phyloP scores from a whole-genome alignment of 2,329 filamentous ascomycete species.

The Xylariales sp. region DNA sequence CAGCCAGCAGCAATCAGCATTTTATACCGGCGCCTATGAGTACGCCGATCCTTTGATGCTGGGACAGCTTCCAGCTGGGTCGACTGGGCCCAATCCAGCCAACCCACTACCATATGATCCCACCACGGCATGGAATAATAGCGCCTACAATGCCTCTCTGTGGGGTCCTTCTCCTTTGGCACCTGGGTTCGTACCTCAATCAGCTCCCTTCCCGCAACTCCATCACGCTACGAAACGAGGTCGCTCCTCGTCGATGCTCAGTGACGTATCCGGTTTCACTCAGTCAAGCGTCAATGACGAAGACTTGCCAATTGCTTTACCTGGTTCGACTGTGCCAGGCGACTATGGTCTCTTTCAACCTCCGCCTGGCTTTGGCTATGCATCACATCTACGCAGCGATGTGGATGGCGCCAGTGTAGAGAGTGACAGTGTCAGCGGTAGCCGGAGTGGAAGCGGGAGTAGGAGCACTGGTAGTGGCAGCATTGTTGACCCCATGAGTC shows the following conservation, averaged over 20 bases:
- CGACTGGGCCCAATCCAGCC: slow-evolving; percentile 7
- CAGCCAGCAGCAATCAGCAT: slow-evolving; percentile 25
- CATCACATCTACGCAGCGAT: slow-evolving; percentile 18
- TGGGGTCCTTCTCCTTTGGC: slow-evolving; percentile 30
- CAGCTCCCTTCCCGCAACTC: slow-evolving; percentile 24
- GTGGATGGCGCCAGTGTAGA: slow-evolving; percentile 29
- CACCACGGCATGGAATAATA: slow-evolving; percentile 25
- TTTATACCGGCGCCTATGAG: slow-evolving; percentile 26
- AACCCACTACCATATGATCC: slow-evolving; percentile 19
- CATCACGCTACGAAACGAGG: slow-evolving; percentile 38
- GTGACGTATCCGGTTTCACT: slow-evolving; percentile 62
- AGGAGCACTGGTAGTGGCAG: slow-evolving; percentile 42
- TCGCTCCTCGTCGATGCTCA: slow-evolving; percentile 64
- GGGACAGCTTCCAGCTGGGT: slow-evolving; percentile 9
- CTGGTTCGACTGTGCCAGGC: not conserved
- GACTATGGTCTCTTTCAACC: slow-evolving; percentile 11
- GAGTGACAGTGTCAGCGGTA: slow-evolving; percentile 34
- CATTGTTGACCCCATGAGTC: slow-evolving; percentile 48
- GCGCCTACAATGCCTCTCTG: slow-evolving; percentile 24
- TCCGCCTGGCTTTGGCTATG: slow-evolving; percentile 21
- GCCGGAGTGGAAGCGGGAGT: slow-evolving; percentile 41
- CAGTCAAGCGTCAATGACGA: slow-evolving; percentile 54
- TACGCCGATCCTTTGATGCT: slow-evolving; percentile 19
- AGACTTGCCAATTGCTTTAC: slow-evolving; percentile 15
- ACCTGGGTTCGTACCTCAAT: slow-evolving; percentile 31